Base-by-base conservation (phyloP, 2,329 filamentous ascomycete genomes). In the Botrytis sinoallii region DNA sequence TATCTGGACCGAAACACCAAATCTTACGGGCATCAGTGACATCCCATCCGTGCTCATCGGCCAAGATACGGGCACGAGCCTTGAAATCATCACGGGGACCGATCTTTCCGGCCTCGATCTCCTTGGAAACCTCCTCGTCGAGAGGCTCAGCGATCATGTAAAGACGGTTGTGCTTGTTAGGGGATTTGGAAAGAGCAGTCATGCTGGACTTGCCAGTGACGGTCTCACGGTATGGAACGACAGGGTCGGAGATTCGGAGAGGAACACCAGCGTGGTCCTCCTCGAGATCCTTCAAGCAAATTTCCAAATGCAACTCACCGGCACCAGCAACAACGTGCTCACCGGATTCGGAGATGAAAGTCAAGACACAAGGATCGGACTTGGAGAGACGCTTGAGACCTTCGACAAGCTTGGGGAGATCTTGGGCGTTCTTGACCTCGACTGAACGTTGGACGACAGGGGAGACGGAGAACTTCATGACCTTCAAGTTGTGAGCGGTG, bases 91-190 rank as follows among this genome's bases (percentile, higher is more conserved):
- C 96, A 89, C 95, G 94, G 79, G 96, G 93, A 83, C 86, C 88
- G 84, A 99, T 94, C 89, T 94, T 96, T 88, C 96, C 96, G 73
- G 83, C 79, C 88, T 99, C 96, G 79, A 99, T 99, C 82, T 92
- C 93, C 83, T 90, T 90, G 81, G 93, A 89, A 75, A 99, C 92
- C 81, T 98, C 96, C 90, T 99, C 96, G 64, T 90, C 90, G 73
- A 99, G 89, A 81, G 96, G 96, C 86, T 94, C 87, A 78, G 96
- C 96, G 85, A 89, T 90, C 87, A 99, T 91, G 89, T 98, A 99
- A 76, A 99, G 90, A 94, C 96, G 95, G 91, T 99, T 99, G 93
- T 99, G 96, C 94, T 99, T 99, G 93, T 99, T 99, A 88, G 96
- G 96, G 67, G 96, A 99, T 90, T 99, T 99, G 86, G 96, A 98